Conservation (phyloP, 2,329 filamentous ascomycete species). For the Colletotrichum orchidophilum region DNA sequence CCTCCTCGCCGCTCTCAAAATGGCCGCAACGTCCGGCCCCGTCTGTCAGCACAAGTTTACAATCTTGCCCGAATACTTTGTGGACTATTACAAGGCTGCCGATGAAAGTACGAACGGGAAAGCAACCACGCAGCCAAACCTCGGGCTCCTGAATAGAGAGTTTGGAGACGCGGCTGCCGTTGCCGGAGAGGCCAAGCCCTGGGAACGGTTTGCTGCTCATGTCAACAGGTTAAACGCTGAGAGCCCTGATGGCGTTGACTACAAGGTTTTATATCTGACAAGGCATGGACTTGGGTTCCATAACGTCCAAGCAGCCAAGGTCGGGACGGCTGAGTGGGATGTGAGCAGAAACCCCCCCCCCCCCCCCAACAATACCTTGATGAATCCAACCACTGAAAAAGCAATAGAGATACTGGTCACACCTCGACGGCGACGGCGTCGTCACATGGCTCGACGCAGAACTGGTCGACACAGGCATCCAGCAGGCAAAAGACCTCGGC, state of each 20-base stretch:
- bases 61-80: constrained; percentile 5
- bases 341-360: constrained; percentile 38
- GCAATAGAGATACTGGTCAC: constrained; percentile 46
- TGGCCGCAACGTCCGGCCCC: background rate
- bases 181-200: constrained; percentile 52
- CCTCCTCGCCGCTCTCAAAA: background rate
- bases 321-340: constrained; percentile 67
- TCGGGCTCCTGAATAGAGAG: constrained; percentile 61
- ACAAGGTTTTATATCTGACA: constrained; percentile 64
- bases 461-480: constrained; percentile 61
- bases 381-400: background rate
- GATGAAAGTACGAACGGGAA: constrained; percentile 39
- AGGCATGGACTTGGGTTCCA: constrained; percentile 65
- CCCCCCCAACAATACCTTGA: too few species aligned
- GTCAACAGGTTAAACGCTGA: constrained; percentile 56
- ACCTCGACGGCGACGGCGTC: constrained; percentile 49
- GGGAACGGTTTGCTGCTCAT: constrained; percentile 60
- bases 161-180: constrained; percentile 43
- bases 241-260: constrained; percentile 53
- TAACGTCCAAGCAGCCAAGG: constrained; percentile 61
- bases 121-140: constrained; percentile 55
- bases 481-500: constrained; percentile 62
- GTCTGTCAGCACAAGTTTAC: constrained; percentile 19
- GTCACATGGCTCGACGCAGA: constrained; percentile 53
- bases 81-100: constrained; percentile 34